A percentile compares a stretch with the other conserved stretches of the same genome.
Evolutionary conservation across 2,329 filamentous ascomycete species (phyloP).

Genomic region (Cryphonectria nitschkei): DNA sequence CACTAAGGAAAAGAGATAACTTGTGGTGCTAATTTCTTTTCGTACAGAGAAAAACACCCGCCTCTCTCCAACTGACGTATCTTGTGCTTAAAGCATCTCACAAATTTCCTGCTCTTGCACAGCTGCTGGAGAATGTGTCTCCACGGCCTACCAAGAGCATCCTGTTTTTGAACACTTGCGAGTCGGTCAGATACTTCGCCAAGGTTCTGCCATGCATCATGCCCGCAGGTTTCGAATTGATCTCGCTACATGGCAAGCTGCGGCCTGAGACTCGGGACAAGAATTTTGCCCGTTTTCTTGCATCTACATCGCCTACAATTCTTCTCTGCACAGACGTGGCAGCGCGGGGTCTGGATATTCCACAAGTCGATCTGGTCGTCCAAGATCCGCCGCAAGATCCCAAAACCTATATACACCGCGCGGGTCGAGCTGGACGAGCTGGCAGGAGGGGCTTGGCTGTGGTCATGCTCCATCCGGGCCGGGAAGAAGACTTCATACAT

Average conservation of each 20-base stretch:
- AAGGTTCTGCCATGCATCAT: constrained; percentile 76
- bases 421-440: constrained; percentile 87
- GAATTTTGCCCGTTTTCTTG: constrained; percentile 82
- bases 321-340: constrained; percentile 93
- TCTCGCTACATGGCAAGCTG: constrained; percentile 91
- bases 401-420: constrained; percentile 93
- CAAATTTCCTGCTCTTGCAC: constrained; percentile 75
- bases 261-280: constrained; percentile 83
- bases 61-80: constrained; percentile 91
- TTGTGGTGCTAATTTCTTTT: neutral
- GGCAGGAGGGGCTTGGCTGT: constrained; percentile 84
- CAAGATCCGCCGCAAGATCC: constrained; percentile 86
- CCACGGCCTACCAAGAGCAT: constrained; percentile 82
- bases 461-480: constrained; percentile 80
- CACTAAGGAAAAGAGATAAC: neutral
- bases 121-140: constrained; percentile 71
- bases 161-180: constrained; percentile 84
- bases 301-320: constrained; percentile 74
- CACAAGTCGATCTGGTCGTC: constrained; percentile 86
- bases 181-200: constrained; percentile 92
- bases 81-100: constrained; percentile 74
- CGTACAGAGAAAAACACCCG: constrained; percentile 73
- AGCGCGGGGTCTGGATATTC: constrained; percentile 87
- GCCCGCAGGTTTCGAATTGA: constrained; percentile 67
- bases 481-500: constrained; percentile 86